Percentiles rank a stretch among this genome's conserved stretches.
phyloP scores from a whole-genome alignment of 148 eudicot species.

The Mesembryanthemum crystallinum region DNA sequence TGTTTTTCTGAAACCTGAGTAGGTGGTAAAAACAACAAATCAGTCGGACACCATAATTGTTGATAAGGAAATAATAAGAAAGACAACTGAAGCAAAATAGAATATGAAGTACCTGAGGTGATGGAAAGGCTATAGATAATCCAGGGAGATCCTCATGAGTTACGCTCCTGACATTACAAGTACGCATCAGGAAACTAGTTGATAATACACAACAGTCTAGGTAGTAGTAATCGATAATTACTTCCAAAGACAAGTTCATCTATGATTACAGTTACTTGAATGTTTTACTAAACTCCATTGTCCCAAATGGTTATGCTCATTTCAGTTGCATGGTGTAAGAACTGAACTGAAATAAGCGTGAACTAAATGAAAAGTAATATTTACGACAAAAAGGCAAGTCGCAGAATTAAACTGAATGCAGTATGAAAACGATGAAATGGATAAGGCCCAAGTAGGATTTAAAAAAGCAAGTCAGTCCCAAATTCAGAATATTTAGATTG shows the following conservation, averaged over 20 bases:
- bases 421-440: background rate
- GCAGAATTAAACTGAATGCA: no score
- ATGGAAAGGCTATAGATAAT: conserved; percentile 44
- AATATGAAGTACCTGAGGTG: conserved; percentile 52
- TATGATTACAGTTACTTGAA: background rate
- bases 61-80: background rate
- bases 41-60: background rate
- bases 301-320: no score
- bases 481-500: background rate
- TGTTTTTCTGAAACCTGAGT: conserved; percentile 69
- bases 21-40: background rate
- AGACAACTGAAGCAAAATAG: background rate
- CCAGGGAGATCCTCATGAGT: conserved; percentile 48
- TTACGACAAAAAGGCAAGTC: no score
- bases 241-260: background rate
- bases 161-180: conserved; percentile 44
- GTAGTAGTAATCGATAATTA: background rate
- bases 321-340: no score
- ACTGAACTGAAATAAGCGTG: no score
- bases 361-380: no score
- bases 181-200: background rate
- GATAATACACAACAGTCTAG: background rate
- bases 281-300: background rate
- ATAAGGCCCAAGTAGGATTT: no score
- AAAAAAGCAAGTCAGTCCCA: background rate